Base-by-base conservation (phyloP, 2,329 filamentous ascomycete species). In the Hypocreales sp. region DNA sequence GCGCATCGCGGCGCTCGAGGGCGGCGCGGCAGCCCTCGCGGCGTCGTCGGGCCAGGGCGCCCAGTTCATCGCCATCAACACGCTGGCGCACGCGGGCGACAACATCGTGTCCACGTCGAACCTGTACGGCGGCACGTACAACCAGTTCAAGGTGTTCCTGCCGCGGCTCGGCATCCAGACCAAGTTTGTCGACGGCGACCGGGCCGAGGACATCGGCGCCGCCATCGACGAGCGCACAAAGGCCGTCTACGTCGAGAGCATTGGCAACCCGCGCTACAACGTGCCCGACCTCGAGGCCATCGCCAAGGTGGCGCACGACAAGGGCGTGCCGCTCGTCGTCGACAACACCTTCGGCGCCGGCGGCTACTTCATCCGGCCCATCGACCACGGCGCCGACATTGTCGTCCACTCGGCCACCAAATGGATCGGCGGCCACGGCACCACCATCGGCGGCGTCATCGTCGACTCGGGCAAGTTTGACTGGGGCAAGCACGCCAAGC, bases 261-360 rank as follows among this genome's bases (percentile, higher is more conserved):
- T 93, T 42, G 86, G 86, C 18, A 95, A 95, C 59, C 86, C 87
- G 20, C 72, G 74, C 40, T 94, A 92, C 60, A 94, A 93, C 50
- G 68, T 94, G 13, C 86, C 86, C 4, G 84, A 94, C 47, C 77
- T 94, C 29, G 81, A 86, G 58, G 79, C 74, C 27, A 87, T 94
- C 51, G 77, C 73, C 29, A 79, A 81, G 52, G 64, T 82, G 27
- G 83, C 83, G 11, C 83, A 72, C 39, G 64, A 63, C 31, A 66
- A 66, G 47, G 75, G 74, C 15, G 67, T 80, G 4, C 75, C 75
- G 8, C 51, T 79, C 4, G 59, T 79, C 35, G 73, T 87, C 26
- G 86, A 94, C 59, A 94, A 94, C 63, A 94, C 86, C 7, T 94
- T 94, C 43, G 87, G 86, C 25, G 86, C 86, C 9, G 86, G 86